phyloP scores from a whole-genome alignment of 192 early-diverging fungal genomes.

The Linnemannia hyalina region DNA sequence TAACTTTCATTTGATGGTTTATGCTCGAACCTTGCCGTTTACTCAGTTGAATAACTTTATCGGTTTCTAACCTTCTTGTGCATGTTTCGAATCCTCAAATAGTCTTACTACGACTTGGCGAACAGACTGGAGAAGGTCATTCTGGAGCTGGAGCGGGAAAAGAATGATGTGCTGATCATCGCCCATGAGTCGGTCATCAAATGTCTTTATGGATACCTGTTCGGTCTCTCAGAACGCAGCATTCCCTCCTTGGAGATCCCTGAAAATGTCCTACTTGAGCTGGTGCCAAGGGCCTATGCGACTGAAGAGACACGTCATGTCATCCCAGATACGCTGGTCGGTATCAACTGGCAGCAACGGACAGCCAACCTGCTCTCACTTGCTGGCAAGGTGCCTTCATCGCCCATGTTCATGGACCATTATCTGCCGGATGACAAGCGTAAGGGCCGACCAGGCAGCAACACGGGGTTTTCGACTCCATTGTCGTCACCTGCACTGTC shows the following conservation, averaged over 20 bases:
- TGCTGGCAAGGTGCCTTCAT: constrained; percentile 42
- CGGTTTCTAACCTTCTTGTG: neutral
- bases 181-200: constrained; percentile 82
- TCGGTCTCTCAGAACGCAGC: constrained; percentile 76
- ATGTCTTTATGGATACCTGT: constrained; percentile 85
- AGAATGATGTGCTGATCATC: constrained; percentile 86
- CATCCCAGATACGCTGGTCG: constrained; percentile 30
- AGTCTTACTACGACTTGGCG: constrained; percentile 87
- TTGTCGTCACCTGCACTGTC: constrained; percentile 19
- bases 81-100: neutral
- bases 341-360: constrained; percentile 48
- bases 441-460: constrained; percentile 6
- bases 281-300: constrained; percentile 82
- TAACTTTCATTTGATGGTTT: constrained; percentile 17
- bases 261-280: constrained; percentile 76
- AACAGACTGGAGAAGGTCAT: constrained; percentile 84
- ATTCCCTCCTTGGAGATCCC: constrained; percentile 85
- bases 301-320: constrained; percentile 69
- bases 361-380: constrained; percentile 29
- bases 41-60: too few species aligned
- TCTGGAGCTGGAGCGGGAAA: constrained; percentile 86
- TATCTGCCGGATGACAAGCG: constrained; percentile 31
- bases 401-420: constrained; percentile 38
- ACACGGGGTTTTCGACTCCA: constrained; percentile 12
- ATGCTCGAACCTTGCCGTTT: too few species aligned